Evolutionary conservation across 768 basidiomycete genomes (phyloP), one percentile per base, ranked within the genome.

Genomic region (Sarcomyxa edulis): DNA sequence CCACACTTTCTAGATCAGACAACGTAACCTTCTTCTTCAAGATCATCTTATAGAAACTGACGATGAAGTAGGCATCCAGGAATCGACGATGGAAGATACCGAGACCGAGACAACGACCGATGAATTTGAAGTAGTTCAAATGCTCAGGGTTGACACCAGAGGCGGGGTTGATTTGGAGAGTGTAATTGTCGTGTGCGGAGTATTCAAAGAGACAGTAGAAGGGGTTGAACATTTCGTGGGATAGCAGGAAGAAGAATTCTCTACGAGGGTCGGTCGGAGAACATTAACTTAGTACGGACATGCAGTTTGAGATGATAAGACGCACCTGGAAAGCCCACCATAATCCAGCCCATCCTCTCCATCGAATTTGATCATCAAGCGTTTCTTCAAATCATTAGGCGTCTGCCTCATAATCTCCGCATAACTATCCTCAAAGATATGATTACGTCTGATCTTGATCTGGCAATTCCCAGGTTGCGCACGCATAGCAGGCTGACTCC

Each of bases 201-300:
- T 99, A 99, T 66, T 99, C 96, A 65, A 99, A 99, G 8, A 99
- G 72, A 61, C 96, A 98, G 66, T 99, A 98, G 76, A 99, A 98
- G 16, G 96, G 96, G 63, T 98, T 96, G 74, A 99, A 98, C 96
- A 99, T 98, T 65, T 98, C 96, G 60, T 99, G 96, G 23, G 95
- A 98, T 33, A 99, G 76, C 42, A 99, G 69, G 86, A 98, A 99
- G 76, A 99, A 99, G 74, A 98, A 99, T 66, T 99, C 96, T 71
- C 94, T 95, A 62, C 30, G 42, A 35, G 35, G 9, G 23, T n/a
- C n/a, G n/a, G n/a, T n/a, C n/a, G n/a, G n/a, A n/a, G n/a, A n/a
- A 33, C 22, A 19, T 30, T 14, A 44, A 29, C 27, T 18, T 22
- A 34, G 5, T 12, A 24, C 11, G 29, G 31, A 22, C 38, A 32